Evolutionary conservation across 257 asterid genomes (phyloP).

Genomic region (Euphrasia confusa): DNA sequence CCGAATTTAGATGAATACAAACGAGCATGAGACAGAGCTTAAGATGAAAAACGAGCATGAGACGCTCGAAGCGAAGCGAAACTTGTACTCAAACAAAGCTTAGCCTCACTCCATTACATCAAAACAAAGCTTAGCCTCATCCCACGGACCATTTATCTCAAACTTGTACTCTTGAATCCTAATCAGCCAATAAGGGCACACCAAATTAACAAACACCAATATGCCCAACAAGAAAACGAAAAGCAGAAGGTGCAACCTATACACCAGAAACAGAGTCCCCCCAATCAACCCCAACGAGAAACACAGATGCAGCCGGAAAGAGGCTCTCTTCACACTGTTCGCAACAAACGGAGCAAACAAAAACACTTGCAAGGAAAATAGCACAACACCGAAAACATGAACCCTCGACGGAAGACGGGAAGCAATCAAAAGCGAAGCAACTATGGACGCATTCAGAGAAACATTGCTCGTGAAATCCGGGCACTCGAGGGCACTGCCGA

Average conservation of each 20-base stretch:
- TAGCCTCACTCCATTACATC: slow-evolving; percentile 50
- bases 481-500: slow-evolving; percentile 42
- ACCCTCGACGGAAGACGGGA: slow-evolving; percentile 88
- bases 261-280: slow-evolving; percentile 42
- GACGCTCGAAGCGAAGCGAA: too few relatives aligned
- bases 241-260: slow-evolving; percentile 49
- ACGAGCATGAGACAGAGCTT: too few relatives aligned
- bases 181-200: slow-evolving; percentile 89
- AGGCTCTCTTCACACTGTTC: slow-evolving; percentile 60
- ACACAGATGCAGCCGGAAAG: slow-evolving; percentile 62
- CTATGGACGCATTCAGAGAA: slow-evolving; percentile 70
- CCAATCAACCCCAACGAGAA: slow-evolving; percentile 55
- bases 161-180: slow-evolving; percentile 86
- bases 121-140: slow-evolving; percentile 91
- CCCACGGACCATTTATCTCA: slow-evolving; percentile 98
- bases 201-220: slow-evolving; percentile 64
- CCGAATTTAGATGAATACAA: too few relatives aligned
- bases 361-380: slow-evolving; percentile 84
- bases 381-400: slow-evolving; percentile 70
- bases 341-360: slow-evolving; percentile 81
- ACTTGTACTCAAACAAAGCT: too few relatives aligned
- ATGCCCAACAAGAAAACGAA: slow-evolving; percentile 48
- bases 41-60: too few relatives aligned
- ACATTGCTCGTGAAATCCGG: slow-evolving; percentile 43
- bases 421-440: slow-evolving; percentile 84